Evolutionary conservation across 306 rosid genomes (phyloP).

Genomic region (Spatholobus suberectus): DNA sequence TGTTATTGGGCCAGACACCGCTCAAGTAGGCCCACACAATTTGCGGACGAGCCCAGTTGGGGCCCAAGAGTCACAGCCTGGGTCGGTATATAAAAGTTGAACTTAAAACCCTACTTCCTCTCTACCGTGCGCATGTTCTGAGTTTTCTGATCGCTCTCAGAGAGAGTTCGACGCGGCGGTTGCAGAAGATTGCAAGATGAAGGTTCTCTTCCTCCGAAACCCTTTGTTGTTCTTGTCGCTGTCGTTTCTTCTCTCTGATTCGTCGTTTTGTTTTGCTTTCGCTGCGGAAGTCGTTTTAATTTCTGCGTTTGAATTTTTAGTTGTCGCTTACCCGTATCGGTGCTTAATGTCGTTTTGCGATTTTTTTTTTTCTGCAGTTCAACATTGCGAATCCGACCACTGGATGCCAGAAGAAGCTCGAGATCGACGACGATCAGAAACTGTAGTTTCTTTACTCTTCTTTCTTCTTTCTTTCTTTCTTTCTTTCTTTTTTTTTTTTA

Average conservation of each 20-base stretch:
- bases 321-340: neutral
- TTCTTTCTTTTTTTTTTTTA: neutral
- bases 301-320: neutral
- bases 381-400: conserved; percentile 55
- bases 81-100: neutral
- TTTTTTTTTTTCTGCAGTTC: conserved; percentile 23
- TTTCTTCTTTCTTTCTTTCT: no score
- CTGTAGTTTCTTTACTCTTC: conserved; percentile 22
- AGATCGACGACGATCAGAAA: conserved; percentile 50
- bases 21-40: neutral
- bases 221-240: neutral
- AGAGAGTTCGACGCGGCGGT: conserved; percentile 33
- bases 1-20: neutral
- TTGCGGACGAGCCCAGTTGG: neutral
- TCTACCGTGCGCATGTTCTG: conserved; percentile 1
- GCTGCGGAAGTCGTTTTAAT: neutral
- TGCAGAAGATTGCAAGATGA: conserved; percentile 31
- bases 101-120: conserved; percentile 20
- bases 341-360: neutral
- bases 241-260: neutral
- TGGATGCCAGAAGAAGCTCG: conserved; percentile 61
- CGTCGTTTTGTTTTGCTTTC: neutral
- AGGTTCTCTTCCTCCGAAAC: conserved; percentile 1
- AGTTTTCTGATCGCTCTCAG: neutral
- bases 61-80: neutral